phyloP scores from a whole-genome alignment of 345 rosid genomes.

The Garcia nutans region DNA sequence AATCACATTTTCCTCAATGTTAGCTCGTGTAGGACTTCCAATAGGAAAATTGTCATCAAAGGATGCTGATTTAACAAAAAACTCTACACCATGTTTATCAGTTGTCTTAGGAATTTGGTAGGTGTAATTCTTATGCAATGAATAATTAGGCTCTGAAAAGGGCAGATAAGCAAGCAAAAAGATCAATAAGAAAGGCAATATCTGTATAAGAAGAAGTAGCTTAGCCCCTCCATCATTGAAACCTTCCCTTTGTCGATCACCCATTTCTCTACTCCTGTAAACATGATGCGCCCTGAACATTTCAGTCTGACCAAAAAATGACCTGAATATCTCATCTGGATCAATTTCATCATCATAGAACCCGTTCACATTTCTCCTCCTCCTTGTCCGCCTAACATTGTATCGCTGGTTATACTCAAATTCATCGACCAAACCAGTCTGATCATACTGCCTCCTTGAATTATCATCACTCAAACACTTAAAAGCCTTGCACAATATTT shows the following conservation, averaged over 20 bases:
- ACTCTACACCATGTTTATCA: constrained; percentile 64
- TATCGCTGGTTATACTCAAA: constrained; percentile 52
- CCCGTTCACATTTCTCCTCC: constrained; percentile 47
- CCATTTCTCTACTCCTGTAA: constrained; percentile 48
- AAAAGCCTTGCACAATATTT: constrained; percentile 70
- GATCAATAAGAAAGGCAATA: constrained; percentile 68
- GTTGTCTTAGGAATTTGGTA: constrained; percentile 67
- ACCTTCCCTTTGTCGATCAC: constrained; percentile 46
- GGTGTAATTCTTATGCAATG: constrained; percentile 57
- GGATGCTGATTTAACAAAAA: constrained; percentile 60
- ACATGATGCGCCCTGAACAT: constrained; percentile 45
- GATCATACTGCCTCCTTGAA: constrained; percentile 78
- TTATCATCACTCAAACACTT: constrained; percentile 69
- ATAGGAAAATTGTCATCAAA: constrained; percentile 66
- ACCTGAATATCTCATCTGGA: constrained; percentile 76
- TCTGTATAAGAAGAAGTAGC: constrained; percentile 57
- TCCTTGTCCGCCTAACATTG: constrained; percentile 52
- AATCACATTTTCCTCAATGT: constrained; percentile 61
- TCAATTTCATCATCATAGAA: constrained; percentile 62
- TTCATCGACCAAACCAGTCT: constrained; percentile 58
- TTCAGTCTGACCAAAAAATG: constrained; percentile 62
- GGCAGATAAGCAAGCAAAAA: constrained; percentile 76
- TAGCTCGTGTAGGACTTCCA: constrained; percentile 65
- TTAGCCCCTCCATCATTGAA: constrained; percentile 46
- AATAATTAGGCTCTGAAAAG: constrained; percentile 69